These are phyloP conservation scores for Aspergillus sp. DNA, from an alignment of 2,329 filamentous ascomycete species.

Conservation along the genomic window DNA sequence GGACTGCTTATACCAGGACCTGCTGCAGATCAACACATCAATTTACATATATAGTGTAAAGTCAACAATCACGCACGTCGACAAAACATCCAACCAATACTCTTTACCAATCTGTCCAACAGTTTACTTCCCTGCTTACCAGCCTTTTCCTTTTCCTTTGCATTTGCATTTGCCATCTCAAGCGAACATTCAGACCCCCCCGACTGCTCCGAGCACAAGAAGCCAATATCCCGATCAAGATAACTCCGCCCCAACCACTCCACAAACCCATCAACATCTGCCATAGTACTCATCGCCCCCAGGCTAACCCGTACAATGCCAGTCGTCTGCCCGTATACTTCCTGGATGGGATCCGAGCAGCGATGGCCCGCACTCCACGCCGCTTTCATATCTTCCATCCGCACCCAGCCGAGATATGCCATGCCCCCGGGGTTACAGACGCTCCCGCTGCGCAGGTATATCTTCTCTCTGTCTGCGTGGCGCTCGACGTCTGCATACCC, in stretches of 20 bases:
- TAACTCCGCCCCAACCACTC: constrained; percentile 9
- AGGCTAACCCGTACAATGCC: constrained; percentile 14
- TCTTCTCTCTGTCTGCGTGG: constrained; percentile 10
- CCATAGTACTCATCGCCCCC: constrained; percentile 16
- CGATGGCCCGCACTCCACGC: constrained; percentile 15
- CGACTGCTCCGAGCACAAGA: neutral
- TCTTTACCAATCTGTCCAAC: neutral
- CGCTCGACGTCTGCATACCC: constrained; percentile 11
- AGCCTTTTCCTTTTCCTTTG: too few relatives aligned
- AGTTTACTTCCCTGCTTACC: neutral
- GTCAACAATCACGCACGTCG: neutral
- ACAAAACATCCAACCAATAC: neutral
- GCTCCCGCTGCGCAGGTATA: constrained; percentile 16
- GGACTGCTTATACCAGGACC: too few relatives aligned
- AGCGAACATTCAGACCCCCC: neutral
- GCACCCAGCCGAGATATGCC: constrained; percentile 8
- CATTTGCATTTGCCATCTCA: neutral
- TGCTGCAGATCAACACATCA: too few relatives aligned
- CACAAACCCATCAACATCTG: constrained; percentile 9
- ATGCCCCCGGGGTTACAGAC: constrained; percentile 18
- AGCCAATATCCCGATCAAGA: neutral
- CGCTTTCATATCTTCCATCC: constrained; percentile 9
- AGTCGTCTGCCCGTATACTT: constrained; percentile 10
- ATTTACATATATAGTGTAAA: too few relatives aligned
- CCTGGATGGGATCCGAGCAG: constrained; percentile 11